Evolutionary conservation across 257 asterid genomes (phyloP), one percentile per base, ranked within the genome.

Genomic region (Eustoma russellianum): DNA sequence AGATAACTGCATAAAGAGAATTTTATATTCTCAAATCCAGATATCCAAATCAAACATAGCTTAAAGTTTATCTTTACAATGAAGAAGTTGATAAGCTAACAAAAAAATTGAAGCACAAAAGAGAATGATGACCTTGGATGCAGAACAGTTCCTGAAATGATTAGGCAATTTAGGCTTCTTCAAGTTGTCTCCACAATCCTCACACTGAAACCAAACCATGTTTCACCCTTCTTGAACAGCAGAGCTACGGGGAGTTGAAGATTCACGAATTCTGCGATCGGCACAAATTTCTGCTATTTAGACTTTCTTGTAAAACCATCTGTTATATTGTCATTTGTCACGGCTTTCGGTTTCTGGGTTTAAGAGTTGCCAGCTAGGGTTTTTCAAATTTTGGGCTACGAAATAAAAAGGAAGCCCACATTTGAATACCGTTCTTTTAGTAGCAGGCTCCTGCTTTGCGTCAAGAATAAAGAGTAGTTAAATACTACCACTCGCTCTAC

Each of bases 141-240:
- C 96, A 62, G 92, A 91, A 79, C 98, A 91, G n/a, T 55, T 70
- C 57, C 97, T 69, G 66, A 85, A 89, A 67, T 89, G 97, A 53
- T 56, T 65, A 35, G 95, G 85, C 57, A 91, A 85, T 79, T 91
- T 91, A 24, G 98, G 94, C 58, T 91, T 91, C 79, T 91, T 84
- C 16, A 91, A 80, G 62, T 91, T 80, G 75, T 87, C 98, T 28
- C 98, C 98, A 47, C 95, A 91, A 52, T 82, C 98, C 74, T 91
- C 98, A 56, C 96, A 91, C 78, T 87, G 96, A 80, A 91, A 91
- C 98, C 98, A 91, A 71, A 91, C 98, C 98, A 91, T 58, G 50
- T 56, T 65, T 52, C 55, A 48, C 46, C 41, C 13, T 38, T 11
- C 9, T 11, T 9, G 43, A 2, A 38, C 43, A 38, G 7, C 7